Evolutionary conservation across 1,284 basidiomycete genomes (phyloP).

Genomic region (Lentinus polychrous): DNA sequence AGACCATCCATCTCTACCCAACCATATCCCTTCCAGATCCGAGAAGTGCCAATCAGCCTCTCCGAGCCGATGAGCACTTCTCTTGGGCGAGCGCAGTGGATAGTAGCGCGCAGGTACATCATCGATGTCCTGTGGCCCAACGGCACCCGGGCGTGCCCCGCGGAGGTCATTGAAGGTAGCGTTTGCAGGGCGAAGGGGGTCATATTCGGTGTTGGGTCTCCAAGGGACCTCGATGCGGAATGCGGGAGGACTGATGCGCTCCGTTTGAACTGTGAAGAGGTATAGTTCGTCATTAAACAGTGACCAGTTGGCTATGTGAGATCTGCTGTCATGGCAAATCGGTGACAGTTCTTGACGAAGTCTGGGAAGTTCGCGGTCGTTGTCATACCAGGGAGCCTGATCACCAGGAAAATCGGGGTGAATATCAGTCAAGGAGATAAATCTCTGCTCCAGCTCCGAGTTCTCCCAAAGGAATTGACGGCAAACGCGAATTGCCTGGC

Average conservation of each 20-base stretch:
- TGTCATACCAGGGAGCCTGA: background rate
- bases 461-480: background rate
- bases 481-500: background rate
- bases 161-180: too few relatives aligned
- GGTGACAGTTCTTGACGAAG: background rate
- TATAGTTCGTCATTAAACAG: background rate
- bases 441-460: too few relatives aligned
- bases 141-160: background rate
- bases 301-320: too few relatives aligned
- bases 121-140: background rate
- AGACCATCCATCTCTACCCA: background rate
- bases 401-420: background rate
- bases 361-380: background rate
- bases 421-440: too few relatives aligned
- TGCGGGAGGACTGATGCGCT: background rate
- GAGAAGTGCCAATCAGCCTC: background rate
- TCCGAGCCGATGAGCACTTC: background rate
- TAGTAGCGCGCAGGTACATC: background rate
- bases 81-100: background rate
- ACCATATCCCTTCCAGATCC: background rate
- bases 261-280: too few relatives aligned
- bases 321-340: too few relatives aligned
- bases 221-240: background rate
- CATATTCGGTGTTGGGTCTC: too few relatives aligned
- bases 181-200: too few relatives aligned